Evolutionary conservation across 1,284 basidiomycete species (phyloP), one percentile per base, ranked within the genome.

Genomic region (Tilletia indica): DNA sequence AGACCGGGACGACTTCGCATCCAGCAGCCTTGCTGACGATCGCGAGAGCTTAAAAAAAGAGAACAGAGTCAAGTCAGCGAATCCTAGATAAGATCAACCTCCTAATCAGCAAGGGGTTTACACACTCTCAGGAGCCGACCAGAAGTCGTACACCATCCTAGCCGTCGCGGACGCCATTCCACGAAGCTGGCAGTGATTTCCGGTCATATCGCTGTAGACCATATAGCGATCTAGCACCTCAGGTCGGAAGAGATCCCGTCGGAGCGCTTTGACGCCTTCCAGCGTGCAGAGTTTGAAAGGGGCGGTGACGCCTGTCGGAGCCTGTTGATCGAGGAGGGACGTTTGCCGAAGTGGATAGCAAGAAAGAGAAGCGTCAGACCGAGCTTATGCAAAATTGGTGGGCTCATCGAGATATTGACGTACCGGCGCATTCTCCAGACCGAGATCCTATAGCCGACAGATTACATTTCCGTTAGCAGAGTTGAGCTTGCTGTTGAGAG

Each of bases 1-100:
- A 73, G 34, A 73, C 64, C 0, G 72, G 72, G 8, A 80, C 74
- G 1, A 82, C 72, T 2, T 82, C 80, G 31, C 80, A 74, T 8
- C 80, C 78, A 2, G 80, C 80, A 2, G 80, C 80, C 21, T 82
- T 73, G 58, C 73, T 73, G 45, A 78, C 73, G 0, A 75, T 74
- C 3, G 49, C 56, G 4, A 81, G 67, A 25, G 77, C 38, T 63
- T 1, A 45, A 45, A 14, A 14, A 45, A 8, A 14, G 14, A 45
- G 42, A 45, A 31, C 0, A 31, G 25, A 31, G 25, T 31, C 25
- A 31, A 31, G 25, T 31, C 25, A 31, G 25, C 25, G n/a, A n/a
- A n/a, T n/a, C n/a, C n/a, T n/a, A n/a, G n/a, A n/a, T n/a, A n/a
- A n/a, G n/a, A n/a, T n/a, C n/a, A n/a, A n/a, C n/a, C n/a, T 31